Evolutionary conservation across 345 rosid species (phyloP), one percentile per base, ranked within the genome.

Genomic region (Arabidopsis suecica): DNA sequence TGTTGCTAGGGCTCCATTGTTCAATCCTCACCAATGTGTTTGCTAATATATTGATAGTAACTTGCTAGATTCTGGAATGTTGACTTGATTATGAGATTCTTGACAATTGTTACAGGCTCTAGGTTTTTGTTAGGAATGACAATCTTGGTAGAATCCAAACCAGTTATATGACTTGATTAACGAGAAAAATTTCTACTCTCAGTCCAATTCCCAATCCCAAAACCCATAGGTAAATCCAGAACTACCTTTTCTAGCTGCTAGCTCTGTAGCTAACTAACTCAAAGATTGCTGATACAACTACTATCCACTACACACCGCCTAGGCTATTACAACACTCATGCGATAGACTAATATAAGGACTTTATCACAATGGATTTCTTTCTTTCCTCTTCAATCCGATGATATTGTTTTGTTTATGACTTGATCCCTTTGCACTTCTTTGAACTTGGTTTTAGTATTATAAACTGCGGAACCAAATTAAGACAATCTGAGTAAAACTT

Each of bases 51-150:
- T 5, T 50, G 44, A 51, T 62, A 45, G 50, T 45, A 13, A 30
- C 40, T 66, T 66, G 51, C 61, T 65, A 37, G 54, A 48, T 66
- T 14, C 60, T 57, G 16, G 28, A 65, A 66, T 47, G 53, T 12
- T 49, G 25, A 61, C 61, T 61, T 61, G 9, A 23, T 61, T 28
- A 10, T 16, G 50, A 61, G 68, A 14, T 34, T 37, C 6, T 69
- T 11, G 11, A 18, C 23, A 25, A 45, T 58, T 58, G 45, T 45
- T 20, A 16, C 65, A 6, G 47, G 56, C 44, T 70, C 36, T 57
- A 57, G 32, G 22, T 47, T 50, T n/a, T 5, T 42, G 1, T 28
- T 30, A 32, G 41, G 5, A 13, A 30, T 30, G 37, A 51, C 72
- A 28, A 37, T 48, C 44, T 48, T 65, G 16, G 23, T 23, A 53